Percentiles rank a stretch among this genome's conserved stretches.
phyloP scores from a whole-genome alignment of 352 stramenopile species.

The Pythium dissotocum region DNA sequence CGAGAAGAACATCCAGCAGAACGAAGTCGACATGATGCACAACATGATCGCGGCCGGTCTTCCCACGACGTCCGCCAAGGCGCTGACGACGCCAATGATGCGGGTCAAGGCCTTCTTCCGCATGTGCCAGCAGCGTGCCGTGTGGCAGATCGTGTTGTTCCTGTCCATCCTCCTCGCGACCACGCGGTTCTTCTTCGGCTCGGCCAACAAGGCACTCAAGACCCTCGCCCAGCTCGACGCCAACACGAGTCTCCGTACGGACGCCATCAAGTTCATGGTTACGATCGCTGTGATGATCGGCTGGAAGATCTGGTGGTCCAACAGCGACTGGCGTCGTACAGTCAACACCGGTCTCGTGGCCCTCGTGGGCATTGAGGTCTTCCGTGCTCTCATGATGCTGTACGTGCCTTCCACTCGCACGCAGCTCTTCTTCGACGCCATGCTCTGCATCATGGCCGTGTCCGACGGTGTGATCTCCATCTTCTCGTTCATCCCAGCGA shows the following conservation, averaged over 20 bases:
- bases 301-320: slow-evolving; percentile 52
- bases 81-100: slow-evolving; percentile 25
- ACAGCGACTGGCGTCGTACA: slow-evolving; percentile 35
- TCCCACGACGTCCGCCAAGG: slow-evolving; percentile 6
- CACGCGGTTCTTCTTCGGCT: slow-evolving; percentile 59
- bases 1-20: slow-evolving; percentile 44
- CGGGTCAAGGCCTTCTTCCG: slow-evolving; percentile 48
- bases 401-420: slow-evolving; percentile 41
- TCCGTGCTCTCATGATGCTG: slow-evolving; percentile 61
- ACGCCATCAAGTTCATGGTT: slow-evolving; percentile 49
- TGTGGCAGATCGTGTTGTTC: slow-evolving; percentile 81
- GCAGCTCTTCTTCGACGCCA: slow-evolving; percentile 48
- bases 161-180: slow-evolving; percentile 54
- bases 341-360: slow-evolving; percentile 38
- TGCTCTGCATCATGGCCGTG: slow-evolving; percentile 53
- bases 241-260: slow-evolving; percentile 45
- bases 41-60: slow-evolving; percentile 26
- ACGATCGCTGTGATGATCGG: slow-evolving; percentile 55
- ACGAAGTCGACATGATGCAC: slow-evolving; percentile 30
- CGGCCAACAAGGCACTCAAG: slow-evolving; percentile 42
- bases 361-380: slow-evolving; percentile 45
- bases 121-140: slow-evolving; percentile 71
- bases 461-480: slow-evolving; percentile 69
- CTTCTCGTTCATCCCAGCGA: slow-evolving; percentile 64
- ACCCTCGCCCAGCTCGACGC: slow-evolving; percentile 37